These are phyloP conservation scores for Corchorus olitorius DNA, from an alignment of 345 rosid species.

Conservation along the genomic window DNA sequence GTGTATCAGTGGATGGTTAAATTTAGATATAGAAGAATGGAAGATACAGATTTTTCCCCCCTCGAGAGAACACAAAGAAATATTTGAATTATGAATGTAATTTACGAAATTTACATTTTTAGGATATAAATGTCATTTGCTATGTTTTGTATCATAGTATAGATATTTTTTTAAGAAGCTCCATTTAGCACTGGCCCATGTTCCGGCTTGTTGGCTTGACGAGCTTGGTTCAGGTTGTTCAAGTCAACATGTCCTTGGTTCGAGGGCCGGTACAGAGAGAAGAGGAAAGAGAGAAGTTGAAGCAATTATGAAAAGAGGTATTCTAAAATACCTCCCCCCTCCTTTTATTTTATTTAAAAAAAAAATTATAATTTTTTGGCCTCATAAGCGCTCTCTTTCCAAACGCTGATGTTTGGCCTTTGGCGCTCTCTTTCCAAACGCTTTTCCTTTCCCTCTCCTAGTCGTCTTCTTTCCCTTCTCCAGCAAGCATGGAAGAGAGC, in stretches of 20 bases:
- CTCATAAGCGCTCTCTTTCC: not conserved
- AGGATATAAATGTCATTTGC: too few species aligned
- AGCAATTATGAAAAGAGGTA: slow-evolving; percentile 2
- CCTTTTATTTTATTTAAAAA: too few species aligned
- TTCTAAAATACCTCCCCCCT: slow-evolving; percentile 9
- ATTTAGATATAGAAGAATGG: too few species aligned
- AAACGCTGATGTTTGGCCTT: not conserved
- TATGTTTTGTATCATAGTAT: too few species aligned
- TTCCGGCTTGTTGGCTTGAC: slow-evolving; percentile 12
- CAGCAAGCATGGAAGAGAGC: slow-evolving; percentile 45
- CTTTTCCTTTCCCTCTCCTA: not conserved
- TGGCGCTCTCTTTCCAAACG: slow-evolving; percentile 9
- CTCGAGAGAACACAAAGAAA: too few species aligned
- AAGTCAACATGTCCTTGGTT: not conserved
- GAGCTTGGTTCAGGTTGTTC: not conserved
- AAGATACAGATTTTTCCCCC: too few species aligned
- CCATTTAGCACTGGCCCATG: not conserved
- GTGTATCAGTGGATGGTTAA: too few species aligned
- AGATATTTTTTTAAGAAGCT: not conserved
- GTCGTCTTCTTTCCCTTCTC: slow-evolving; percentile 23
- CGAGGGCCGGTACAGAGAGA: slow-evolving; percentile 14
- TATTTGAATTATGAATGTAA: too few species aligned
- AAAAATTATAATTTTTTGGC: too few species aligned
- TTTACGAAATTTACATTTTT: too few species aligned
- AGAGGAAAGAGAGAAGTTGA: not conserved